Evolutionary conservation across 208 protist species (phyloP).

Genomic region (Crithidia sp.): DNA sequence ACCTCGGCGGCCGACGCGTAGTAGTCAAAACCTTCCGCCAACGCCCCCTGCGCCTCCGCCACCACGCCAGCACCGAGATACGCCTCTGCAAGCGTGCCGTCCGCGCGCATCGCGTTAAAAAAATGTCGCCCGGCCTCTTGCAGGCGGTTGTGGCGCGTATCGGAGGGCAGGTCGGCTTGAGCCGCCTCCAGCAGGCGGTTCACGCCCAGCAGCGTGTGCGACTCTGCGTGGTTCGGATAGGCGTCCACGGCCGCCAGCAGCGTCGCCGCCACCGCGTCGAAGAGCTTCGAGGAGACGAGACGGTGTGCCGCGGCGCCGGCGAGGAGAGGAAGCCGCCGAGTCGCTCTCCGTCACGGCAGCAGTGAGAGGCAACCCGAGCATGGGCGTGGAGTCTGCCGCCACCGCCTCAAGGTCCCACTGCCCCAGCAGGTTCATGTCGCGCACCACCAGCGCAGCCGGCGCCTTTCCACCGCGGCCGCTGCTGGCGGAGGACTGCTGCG

Average conservation of each 20-base stretch:
- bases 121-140: constrained; percentile 64
- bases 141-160: constrained; percentile 42
- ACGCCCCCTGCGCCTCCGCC: constrained; percentile 63
- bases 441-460: constrained; percentile 14
- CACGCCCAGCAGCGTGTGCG: constrained; percentile 55
- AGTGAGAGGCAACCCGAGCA: constrained; percentile 16
- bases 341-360: constrained; percentile 3
- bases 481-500: neutral
- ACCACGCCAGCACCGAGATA: constrained; percentile 69
- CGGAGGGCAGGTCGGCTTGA: constrained; percentile 36
- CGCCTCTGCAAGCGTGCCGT: constrained; percentile 36
- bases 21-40: constrained; percentile 59
- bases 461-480: neutral
- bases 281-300: constrained; percentile 23
- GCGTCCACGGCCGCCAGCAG: constrained; percentile 54
- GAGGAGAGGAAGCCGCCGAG: neutral
- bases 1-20: constrained; percentile 70
- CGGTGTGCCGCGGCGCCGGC: constrained; percentile 1
- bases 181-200: constrained; percentile 56
- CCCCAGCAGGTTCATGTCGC: constrained; percentile 45
- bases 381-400: neutral
- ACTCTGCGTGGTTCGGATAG: constrained; percentile 53
- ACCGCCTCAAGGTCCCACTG: constrained; percentile 11
- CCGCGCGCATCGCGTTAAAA: constrained; percentile 48
- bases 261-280: constrained; percentile 40